Evolutionary conservation across 805 yeast species (phyloP).

Genomic region (Saccharomyces eubayanus): DNA sequence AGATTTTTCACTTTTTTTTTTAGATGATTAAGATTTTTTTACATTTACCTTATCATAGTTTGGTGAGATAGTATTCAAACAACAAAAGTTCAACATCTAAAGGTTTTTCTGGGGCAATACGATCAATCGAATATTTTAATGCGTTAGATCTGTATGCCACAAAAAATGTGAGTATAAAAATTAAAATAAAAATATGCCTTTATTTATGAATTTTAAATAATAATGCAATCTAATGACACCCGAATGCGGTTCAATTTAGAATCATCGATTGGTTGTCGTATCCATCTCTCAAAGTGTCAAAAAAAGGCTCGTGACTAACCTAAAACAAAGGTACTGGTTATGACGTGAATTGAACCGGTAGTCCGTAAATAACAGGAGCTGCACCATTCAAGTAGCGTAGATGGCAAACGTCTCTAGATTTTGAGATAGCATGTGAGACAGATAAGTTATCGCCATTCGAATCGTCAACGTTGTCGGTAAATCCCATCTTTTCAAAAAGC

Average conservation of each 20-base stretch:
- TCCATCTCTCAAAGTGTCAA: not conserved
- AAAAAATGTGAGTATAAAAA: not conserved
- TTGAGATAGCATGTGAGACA: slow-evolving; percentile 49
- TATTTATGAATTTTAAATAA: not conserved
- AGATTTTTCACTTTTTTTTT: not conserved
- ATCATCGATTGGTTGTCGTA: not conserved
- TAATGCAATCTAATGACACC: not conserved
- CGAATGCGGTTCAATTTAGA: not conserved
- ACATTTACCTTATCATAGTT: not conserved
- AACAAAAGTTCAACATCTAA: not conserved
- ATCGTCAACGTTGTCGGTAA: slow-evolving; percentile 29
- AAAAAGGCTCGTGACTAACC: not conserved
- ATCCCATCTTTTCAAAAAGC: slow-evolving; percentile 60
- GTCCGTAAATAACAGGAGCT: slow-evolving; percentile 85
- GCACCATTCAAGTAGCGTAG: slow-evolving; percentile 78
- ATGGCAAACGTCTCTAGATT: slow-evolving; percentile 60
- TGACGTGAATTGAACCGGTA: slow-evolving; percentile 41
- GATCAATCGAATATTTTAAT: not conserved
- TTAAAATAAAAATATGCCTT: not conserved
- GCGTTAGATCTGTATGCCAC: not conserved
- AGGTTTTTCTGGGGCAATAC: not conserved
- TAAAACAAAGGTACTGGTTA: not conserved
- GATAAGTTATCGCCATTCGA: slow-evolving; percentile 19
- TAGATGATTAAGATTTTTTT: not conserved
- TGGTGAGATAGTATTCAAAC: not conserved